A percentile compares a stretch with the other conserved stretches of the same genome.
These are phyloP conservation scores for Neofusicoccum parvum DNA, from an alignment of 2,329 filamentous ascomycete species.

Conservation along the genomic window DNA sequence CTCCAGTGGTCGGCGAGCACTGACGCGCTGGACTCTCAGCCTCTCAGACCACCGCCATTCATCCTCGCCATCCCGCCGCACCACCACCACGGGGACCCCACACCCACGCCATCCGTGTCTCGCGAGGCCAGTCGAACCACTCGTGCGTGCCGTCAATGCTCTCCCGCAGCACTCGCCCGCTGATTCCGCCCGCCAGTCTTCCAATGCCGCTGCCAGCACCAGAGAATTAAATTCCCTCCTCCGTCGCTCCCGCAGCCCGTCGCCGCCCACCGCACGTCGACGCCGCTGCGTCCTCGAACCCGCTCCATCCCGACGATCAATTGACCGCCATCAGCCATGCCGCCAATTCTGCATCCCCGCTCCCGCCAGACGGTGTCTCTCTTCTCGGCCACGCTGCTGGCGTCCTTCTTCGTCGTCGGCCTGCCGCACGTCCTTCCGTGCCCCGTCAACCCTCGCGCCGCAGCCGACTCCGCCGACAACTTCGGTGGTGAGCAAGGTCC, in stretches of 20 bases:
- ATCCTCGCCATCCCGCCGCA: background rate
- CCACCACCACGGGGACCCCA: conserved; percentile 7
- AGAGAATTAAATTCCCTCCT: background rate
- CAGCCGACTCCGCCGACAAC: conserved; percentile 52
- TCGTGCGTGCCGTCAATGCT: background rate
- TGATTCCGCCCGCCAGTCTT: conserved; percentile 1
- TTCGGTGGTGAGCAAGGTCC: conserved; percentile 34
- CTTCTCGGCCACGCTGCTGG: conserved; percentile 87
- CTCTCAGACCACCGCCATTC: conserved; percentile 7
- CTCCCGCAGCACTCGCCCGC: background rate
- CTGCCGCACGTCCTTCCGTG: conserved; percentile 90
- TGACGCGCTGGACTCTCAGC: background rate
- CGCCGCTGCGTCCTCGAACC: conserved; percentile 87
- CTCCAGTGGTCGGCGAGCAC: too few species aligned
- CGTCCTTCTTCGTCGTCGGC: conserved; percentile 89
- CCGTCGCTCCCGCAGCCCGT: background rate
- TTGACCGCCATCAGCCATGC: conserved; percentile 55
- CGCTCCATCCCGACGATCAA: conserved; percentile 44
- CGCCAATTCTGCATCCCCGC: conserved; percentile 84
- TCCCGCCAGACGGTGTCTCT: conserved; percentile 92
- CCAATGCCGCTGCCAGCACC: conserved; percentile 5
- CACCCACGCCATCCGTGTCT: background rate
- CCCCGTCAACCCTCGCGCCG: conserved; percentile 73
- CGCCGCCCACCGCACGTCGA: conserved; percentile 62
- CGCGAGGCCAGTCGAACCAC: background rate